A percentile compares a stretch with the other conserved stretches of the same genome.
These are phyloP conservation scores for Globisporangium nagaii DNA, from an alignment of 352 stramenopile species.

Conservation along the genomic window DNA sequence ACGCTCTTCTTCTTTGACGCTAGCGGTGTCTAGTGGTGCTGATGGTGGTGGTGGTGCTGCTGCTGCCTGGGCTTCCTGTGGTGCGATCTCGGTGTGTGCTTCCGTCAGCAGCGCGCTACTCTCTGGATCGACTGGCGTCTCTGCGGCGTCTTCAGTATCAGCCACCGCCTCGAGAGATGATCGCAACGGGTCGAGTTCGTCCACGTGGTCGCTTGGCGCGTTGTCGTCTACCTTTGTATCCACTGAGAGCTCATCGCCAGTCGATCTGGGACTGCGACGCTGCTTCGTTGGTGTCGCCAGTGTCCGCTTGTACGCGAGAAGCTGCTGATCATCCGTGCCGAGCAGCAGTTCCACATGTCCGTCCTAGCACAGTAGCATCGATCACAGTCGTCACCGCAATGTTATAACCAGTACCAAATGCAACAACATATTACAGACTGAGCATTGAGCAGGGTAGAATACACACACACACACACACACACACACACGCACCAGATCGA, in stretches of 20 bases:
- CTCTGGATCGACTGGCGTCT: not conserved
- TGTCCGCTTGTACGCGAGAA: conserved; percentile 50
- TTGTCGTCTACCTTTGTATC: not conserved
- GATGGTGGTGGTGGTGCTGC: no score
- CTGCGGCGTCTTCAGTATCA: not conserved
- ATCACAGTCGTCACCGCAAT: not conserved
- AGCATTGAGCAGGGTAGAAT: no score
- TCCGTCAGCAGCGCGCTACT: not conserved
- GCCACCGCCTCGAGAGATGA: not conserved
- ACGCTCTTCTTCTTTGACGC: not conserved
- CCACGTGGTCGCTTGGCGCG: not conserved
- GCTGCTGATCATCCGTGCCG: conserved; percentile 49
- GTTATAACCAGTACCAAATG: no score
- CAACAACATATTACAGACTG: no score
- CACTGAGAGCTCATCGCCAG: not conserved
- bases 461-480: not conserved
- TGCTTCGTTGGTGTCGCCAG: not conserved
- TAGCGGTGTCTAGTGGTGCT: not conserved
- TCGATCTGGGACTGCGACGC: not conserved
- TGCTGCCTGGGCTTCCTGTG: not conserved
- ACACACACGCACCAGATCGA: conserved; percentile 40
- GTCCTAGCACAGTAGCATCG: conserved; percentile 24
- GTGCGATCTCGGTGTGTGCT: not conserved
- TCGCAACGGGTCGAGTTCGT: not conserved
- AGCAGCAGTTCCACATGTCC: conserved; percentile 51